phyloP scores from a whole-genome alignment of 371 early-diverging fungal species.

The Syncephalastrum sp. region DNA sequence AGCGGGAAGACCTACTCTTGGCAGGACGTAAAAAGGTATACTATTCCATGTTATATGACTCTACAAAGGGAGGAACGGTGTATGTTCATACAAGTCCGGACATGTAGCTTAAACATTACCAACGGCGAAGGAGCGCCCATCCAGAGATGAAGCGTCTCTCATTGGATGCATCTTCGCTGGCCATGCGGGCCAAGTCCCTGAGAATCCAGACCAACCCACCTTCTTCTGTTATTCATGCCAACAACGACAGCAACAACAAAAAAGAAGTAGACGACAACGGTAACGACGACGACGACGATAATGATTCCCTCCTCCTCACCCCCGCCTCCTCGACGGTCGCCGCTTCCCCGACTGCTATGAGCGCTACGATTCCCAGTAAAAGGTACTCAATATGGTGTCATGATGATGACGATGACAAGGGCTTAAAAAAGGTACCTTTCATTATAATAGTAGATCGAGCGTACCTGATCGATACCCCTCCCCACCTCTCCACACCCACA shows the following conservation, averaged over 20 bases:
- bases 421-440: neutral
- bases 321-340: slow-evolving; percentile 6
- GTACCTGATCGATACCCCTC: slow-evolving; percentile 1
- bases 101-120: slow-evolving; percentile 16
- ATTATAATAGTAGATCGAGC: neutral
- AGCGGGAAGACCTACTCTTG: slow-evolving; percentile 11
- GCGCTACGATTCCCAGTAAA: slow-evolving; percentile 1
- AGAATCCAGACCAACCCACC: neutral
- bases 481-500: slow-evolving; percentile 1
- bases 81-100: neutral
- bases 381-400: neutral
- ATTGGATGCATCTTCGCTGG: too few species aligned
- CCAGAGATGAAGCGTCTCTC: too few species aligned
- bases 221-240: neutral
- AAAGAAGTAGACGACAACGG: neutral
- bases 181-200: too few species aligned
- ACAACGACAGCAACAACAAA: slow-evolving; percentile 1
- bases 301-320: slow-evolving; percentile 3
- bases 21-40: slow-evolving; percentile 13
- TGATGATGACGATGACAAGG: neutral
- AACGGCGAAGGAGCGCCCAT: slow-evolving; percentile 12
- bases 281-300: slow-evolving; percentile 4
- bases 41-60: too few species aligned
- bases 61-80: neutral
- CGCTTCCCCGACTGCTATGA: slow-evolving; percentile 10